Conservation (phyloP, 345 rosid species). For the rapeseed (Brassica napus) region Da-Ae NC_063440.1:223501-224000, state of each 20-base stretch:
- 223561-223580: conserved; percentile 30
- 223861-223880: conserved; percentile 27
- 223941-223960: conserved; percentile 9
- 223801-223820: conserved; percentile 63
- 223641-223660: conserved; percentile 28
- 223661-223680: conserved; percentile 43
- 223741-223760: conserved; percentile 55
- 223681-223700: conserved; percentile 67
- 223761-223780: conserved; percentile 60
- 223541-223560: conserved; percentile 43
- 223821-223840: conserved; percentile 47
- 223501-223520: conserved; percentile 72
- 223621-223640: conserved; percentile 32
- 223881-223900: not conserved
- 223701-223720: conserved; percentile 63
- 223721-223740: conserved; percentile 55
- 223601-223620: conserved; percentile 39
- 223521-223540: conserved; percentile 69
- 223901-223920: not conserved
- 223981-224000: conserved; percentile 30
- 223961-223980: not conserved
- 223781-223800: conserved; percentile 52
- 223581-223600: conserved; percentile 26
- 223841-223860: conserved; percentile 15
- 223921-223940: conserved; percentile 17